phyloP scores from a whole-genome alignment of 2,329 filamentous ascomycete genomes.

The Ophiostoma tasmaniense region DNA sequence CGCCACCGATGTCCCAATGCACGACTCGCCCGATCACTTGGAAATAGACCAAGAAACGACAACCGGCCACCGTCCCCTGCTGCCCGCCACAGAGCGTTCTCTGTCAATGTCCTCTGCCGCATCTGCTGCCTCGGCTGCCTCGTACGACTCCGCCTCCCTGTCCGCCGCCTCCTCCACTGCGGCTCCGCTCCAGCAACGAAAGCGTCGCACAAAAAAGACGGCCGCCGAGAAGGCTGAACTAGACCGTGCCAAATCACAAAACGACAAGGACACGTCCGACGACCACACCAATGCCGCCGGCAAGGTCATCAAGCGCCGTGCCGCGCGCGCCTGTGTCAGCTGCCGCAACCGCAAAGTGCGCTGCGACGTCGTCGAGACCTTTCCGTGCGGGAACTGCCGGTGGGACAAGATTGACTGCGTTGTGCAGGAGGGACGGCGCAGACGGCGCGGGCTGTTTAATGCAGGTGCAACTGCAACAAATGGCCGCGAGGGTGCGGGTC shows the following conservation, averaged over 20 bases:
- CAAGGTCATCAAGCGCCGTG: slow-evolving; percentile 65
- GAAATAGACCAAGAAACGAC: not conserved
- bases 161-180: slow-evolving; percentile 7
- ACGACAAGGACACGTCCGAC: slow-evolving; percentile 16
- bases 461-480: slow-evolving; percentile 8
- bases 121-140: not conserved
- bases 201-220: slow-evolving; percentile 18
- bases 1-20: slow-evolving; percentile 15
- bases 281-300: slow-evolving; percentile 28
- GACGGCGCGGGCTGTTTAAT: slow-evolving; percentile 41
- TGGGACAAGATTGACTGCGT: slow-evolving; percentile 71
- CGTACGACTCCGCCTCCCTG: slow-evolving; percentile 7
- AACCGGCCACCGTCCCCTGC: slow-evolving; percentile 7
- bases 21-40: slow-evolving; percentile 7
- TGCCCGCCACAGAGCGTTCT: slow-evolving; percentile 11
- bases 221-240: slow-evolving; percentile 15
- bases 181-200: slow-evolving; percentile 14
- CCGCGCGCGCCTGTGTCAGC: slow-evolving; percentile 84
- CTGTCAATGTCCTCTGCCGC: slow-evolving; percentile 2
- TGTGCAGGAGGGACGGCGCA: slow-evolving; percentile 72
- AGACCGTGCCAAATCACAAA: not conserved
- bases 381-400: slow-evolving; percentile 80
- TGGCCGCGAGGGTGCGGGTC: slow-evolving; percentile 11
- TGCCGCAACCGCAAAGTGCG: slow-evolving; percentile 85
- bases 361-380: slow-evolving; percentile 85